These are phyloP conservation scores for Candida manassasensis DNA, from an alignment of 805 yeast species.

Conservation along the genomic window DNA sequence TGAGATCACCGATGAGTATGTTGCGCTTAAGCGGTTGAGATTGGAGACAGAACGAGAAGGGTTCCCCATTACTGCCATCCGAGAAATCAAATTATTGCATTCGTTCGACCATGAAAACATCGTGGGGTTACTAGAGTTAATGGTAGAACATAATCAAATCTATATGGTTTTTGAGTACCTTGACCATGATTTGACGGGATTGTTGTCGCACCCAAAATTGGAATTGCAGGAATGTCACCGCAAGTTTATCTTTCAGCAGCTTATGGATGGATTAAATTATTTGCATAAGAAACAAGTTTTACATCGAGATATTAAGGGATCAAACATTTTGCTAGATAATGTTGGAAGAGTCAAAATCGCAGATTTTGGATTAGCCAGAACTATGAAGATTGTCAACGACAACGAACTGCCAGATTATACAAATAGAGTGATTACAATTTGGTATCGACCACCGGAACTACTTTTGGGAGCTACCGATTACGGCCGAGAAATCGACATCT, in stretches of 20 bases:
- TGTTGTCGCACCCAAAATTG: slow-evolving; percentile 72
- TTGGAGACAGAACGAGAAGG: slow-evolving; percentile 90
- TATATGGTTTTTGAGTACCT: slow-evolving; percentile 92
- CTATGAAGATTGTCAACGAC: slow-evolving; percentile 53
- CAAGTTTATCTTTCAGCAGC: slow-evolving; percentile 61
- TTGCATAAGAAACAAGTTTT: slow-evolving; percentile 64
- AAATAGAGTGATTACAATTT: slow-evolving; percentile 88
- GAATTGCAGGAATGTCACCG: slow-evolving; percentile 57
- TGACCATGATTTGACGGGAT: slow-evolving; percentile 89
- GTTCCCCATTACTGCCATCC: slow-evolving; percentile 89
- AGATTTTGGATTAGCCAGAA: slow-evolving; percentile 78
- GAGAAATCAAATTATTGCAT: slow-evolving; percentile 86
- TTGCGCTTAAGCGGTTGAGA: slow-evolving; percentile 83
- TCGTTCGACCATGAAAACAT: slow-evolving; percentile 77
- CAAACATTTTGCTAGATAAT: slow-evolving; percentile 64
- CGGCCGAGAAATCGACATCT: slow-evolving; percentile 86
- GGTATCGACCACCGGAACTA: slow-evolving; percentile 97
- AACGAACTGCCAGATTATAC: slow-evolving; percentile 76
- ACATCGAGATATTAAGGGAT: slow-evolving; percentile 80
- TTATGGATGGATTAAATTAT: slow-evolving; percentile 64
- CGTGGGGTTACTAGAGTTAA: slow-evolving; percentile 80
- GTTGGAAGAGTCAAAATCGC: slow-evolving; percentile 66
- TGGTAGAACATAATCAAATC: slow-evolving; percentile 71
- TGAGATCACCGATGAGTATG: slow-evolving; percentile 57
- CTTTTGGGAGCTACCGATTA: slow-evolving; percentile 86